phyloP scores from a whole-genome alignment of 2,329 filamentous ascomycete species.

The Aspergillus fumigatiaffinis region DNA sequence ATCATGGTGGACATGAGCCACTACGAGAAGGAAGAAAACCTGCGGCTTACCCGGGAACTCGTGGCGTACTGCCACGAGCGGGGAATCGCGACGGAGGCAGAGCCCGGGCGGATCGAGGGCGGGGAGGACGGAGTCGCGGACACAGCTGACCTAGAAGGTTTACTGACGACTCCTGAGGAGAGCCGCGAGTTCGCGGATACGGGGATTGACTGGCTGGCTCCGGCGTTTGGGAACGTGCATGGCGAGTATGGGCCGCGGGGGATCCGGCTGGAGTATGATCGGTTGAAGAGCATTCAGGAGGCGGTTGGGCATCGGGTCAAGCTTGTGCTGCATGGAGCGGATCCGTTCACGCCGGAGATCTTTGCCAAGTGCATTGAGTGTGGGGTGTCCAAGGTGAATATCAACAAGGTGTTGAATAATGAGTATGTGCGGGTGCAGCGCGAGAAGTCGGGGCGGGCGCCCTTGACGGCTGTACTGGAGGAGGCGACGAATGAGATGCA shows the following conservation, averaged over 20 bases:
- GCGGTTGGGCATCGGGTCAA: conserved; percentile 48
- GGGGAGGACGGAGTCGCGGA: conserved; percentile 73
- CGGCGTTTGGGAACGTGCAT: conserved; percentile 73
- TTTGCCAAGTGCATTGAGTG: conserved; percentile 52
- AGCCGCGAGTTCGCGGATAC: conserved; percentile 66
- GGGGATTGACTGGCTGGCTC: conserved; percentile 70
- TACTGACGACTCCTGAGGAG: conserved; percentile 66
- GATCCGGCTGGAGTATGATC: conserved; percentile 58
- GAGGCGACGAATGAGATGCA: conserved; percentile 54
- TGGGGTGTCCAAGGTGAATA: conserved; percentile 56
- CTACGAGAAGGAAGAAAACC: conserved; percentile 66
- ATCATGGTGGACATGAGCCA: conserved; percentile 79
- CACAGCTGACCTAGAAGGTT: conserved; percentile 57
- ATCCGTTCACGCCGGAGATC: conserved; percentile 54
- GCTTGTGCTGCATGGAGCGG: conserved; percentile 57
- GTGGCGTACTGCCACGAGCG: conserved; percentile 60
- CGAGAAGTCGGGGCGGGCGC: conserved; percentile 49
- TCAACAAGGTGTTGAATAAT: conserved; percentile 57
- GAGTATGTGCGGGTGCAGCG: conserved; percentile 46
- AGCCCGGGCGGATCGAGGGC: conserved; percentile 67
- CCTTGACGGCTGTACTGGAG: conserved; percentile 53
- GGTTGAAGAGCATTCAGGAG: conserved; percentile 47
- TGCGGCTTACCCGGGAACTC: conserved; percentile 60
- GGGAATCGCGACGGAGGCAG: conserved; percentile 66
- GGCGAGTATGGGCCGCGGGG: conserved; percentile 67